Conservation (phyloP, 176 grass and related monocot species). For the Neostapfia colusana region DNA sequence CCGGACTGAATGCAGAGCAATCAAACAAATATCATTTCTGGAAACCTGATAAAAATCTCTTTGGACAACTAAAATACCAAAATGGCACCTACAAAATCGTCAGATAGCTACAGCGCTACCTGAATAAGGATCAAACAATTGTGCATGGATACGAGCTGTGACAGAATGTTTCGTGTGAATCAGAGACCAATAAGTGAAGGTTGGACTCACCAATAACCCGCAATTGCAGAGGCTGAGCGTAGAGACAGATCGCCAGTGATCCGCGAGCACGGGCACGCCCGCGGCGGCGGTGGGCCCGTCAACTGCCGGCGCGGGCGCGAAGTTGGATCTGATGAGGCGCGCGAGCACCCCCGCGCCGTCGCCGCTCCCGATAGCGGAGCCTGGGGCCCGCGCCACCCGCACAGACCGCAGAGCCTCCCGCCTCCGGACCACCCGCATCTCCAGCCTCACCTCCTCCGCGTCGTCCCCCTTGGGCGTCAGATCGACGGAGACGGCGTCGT, state of each 20-base stretch:
- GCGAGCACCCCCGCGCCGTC: constrained; percentile 74
- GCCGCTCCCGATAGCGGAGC: constrained; percentile 69
- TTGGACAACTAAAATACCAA: not conserved
- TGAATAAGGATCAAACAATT: not conserved
- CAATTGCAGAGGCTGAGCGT: constrained; percentile 72
- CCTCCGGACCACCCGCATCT: constrained; percentile 73
- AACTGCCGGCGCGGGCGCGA: constrained; percentile 48
- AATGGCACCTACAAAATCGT: not conserved
- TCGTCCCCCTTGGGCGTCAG: constrained; percentile 40
- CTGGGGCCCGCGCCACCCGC: constrained; percentile 58
- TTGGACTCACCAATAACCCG: constrained; percentile 69
- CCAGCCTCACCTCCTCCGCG: constrained; percentile 46
- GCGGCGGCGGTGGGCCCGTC: constrained; percentile 46
- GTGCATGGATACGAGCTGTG: not conserved
- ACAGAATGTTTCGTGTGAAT: not conserved
- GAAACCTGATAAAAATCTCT: constrained; percentile 1
- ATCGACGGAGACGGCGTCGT: constrained; percentile 75
- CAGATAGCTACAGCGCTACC: not conserved
- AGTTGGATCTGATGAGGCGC: constrained; percentile 70
- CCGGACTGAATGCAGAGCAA: constrained; percentile 7
- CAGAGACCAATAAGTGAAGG: constrained; percentile 10
- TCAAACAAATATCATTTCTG: constrained; percentile 10
- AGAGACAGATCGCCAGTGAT: constrained; percentile 77
- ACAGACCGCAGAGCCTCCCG: constrained; percentile 72
- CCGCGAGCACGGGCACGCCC: constrained; percentile 59